Evolutionary conservation across 2,329 filamentous ascomycete genomes (phyloP), one percentile per base, ranked within the genome.

Genomic region (Nannizziopsis barbatae): DNA sequence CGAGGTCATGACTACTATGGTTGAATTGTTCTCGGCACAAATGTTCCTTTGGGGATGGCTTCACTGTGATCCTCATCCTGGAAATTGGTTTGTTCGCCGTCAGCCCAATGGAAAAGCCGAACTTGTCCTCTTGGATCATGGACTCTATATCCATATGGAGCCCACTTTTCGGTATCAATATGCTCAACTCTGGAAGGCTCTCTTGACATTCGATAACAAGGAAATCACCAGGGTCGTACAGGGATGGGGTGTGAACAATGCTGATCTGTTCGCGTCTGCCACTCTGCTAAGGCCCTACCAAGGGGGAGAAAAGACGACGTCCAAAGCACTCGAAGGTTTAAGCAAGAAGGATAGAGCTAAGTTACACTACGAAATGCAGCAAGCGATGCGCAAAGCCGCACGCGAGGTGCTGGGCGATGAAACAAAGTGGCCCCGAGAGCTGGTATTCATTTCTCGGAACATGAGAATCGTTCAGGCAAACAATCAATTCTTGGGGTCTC

Each of bases 11-110:
- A 84, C 83, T 5, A 95, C 87, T 30, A 95, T 96, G 81, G 79
- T 95, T 43, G 90, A 95, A 63, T 76, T 96, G 31, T 98, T 96
- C 71, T 86, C 83, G n/a, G 89, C 87, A 2, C 90, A 96, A 62
- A 96, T 96, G 76, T 98, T 95, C 72, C 83, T 94, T 55, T 96
- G 87, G 86, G 92, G 92, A 10, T 77, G 86, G 38, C 86, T 96
- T 0, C 90, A 98, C 70, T 95, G 90, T 68, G 92, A 98, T 64
- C 92, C 92, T 8, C 92, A 98, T 62, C 92, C 92, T 1, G 90
- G 90, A 22, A 98, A 98, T 68, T 92, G 96, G 64, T 95, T 98
- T 69, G 83, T 96, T 61, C 84, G 92, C 7, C 83, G 92, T 7
- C 74, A 86, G 12, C 84, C 88, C 1, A 81, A 75, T 38, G 90